Base-by-base conservation (phyloP, 176 grass and related monocot species). In the Guadua angustifolia region DNA sequence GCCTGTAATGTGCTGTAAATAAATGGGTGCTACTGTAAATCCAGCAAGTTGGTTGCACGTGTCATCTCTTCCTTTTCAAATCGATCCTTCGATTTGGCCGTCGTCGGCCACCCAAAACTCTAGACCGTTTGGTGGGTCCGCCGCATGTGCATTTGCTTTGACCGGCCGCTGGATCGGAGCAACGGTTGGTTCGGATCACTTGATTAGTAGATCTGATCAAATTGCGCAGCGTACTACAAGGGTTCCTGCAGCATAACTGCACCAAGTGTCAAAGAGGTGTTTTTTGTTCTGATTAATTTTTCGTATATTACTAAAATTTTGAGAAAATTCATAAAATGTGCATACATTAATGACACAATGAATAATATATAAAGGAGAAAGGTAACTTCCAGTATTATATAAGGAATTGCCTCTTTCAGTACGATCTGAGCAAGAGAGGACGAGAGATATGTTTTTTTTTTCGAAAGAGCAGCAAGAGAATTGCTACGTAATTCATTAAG, bases 1-100 rank as follows among this genome's bases (percentile, higher is more conserved):
- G 47, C 17, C 69, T 82, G 85, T 76, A 11, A 62, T 43, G 50
- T 75, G 71, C 62, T 88, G 55, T 73, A 75, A 67, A 59, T 59
- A 59, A 59, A 56, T 56, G 7, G 39, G 39, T 40, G 39, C 39
- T 40, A 29, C 29, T 29, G 29, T 29, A 29, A 53, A 57, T 57
- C 53, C 0, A 4, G 19, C 19, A 3, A 24, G 22, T 58, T 4
- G 10, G 19, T 24, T 24, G 9, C 21, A 58, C 6, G 0, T 5
- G 19, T 4, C 3, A 24, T 60, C 57, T 60, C 57, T 60, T 22
- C 8, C 21, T 60, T 25, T 25, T 25, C 57, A 25, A 60, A 25
- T 25, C 4, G 57, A 12, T 25, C 56, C 49, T 51, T 51, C 14
- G 14, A 5, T 51, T 47, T 47, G 46, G 42, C 1, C 8, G 8